Base-by-base conservation (phyloP, 2,329 filamentous ascomycete species). In the Chaetomium sp. region DNA sequence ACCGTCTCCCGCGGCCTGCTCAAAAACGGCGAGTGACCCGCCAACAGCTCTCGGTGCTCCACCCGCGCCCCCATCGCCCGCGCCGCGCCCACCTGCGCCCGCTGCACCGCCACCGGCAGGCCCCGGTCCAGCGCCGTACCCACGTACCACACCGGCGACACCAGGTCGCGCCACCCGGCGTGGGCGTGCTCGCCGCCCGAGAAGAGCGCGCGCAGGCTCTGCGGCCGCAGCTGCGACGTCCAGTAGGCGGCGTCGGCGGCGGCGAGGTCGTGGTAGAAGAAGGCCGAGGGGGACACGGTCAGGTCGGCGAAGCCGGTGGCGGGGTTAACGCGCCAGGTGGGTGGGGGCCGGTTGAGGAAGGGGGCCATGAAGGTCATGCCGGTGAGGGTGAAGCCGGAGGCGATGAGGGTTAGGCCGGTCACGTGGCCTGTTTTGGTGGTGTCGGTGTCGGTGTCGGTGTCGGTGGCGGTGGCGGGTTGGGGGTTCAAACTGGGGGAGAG, bases 191-290 rank as follows among this genome's bases (percentile, higher is more conserved):
- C 79, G 0, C 77, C 77, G 0, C 80, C 82, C 42, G 81, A 78
- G 4, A 76, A 78, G n/a, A 83, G 68, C 0, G 81, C 70, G 56
- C 79, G 81, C 8, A 82, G 69, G 3, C 76, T 76, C 23, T 84
- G 81, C 0, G 67, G 69, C 0, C 70, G 74, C 5, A 84, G 78
- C 64, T 78, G 75, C 0, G 70, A 70, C 1, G 76, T 75, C 79
- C 81, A 83, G 49, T 73, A 72, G 3, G 78, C 72, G 0, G 73
- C 79, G 59, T 84, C 82, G 0, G 79, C 76, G 0, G 66, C 70
- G 0, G 80, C 74, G 0, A 85, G 64, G 70, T 85, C 82, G 65
- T 84, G 80, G 64, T 84, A 85, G 63, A 85, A 81, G 2, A 83
- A 66, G 6, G 81, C 72, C 7, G 75, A 67, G 0, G 79, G 72